Evolutionary conservation across 176 grass and related monocot species (phyloP), one percentile per base, ranked within the genome.

Genomic region (Eragrostis nindensis): DNA sequence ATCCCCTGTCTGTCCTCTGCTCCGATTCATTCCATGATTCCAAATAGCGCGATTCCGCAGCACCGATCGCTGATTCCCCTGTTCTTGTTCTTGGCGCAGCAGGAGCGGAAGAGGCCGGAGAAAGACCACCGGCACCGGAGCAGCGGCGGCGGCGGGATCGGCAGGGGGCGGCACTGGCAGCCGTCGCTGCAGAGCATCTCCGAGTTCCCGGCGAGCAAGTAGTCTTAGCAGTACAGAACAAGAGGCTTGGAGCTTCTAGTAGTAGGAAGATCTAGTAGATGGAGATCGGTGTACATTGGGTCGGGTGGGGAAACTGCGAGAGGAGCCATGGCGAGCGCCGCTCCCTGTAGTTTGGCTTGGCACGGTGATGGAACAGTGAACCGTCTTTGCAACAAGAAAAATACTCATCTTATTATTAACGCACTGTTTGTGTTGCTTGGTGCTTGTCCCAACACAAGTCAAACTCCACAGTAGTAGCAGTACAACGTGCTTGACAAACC

Each of bases 101-200:
- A 36, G 32, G 83, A 85, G 19, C 56, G 41, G 57, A 89, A 5
- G 83, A 56, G 57, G 18, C n/a, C 52, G 77, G 87, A 81, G 65
- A 76, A 81, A 45, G 77, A 77, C 48, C 65, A 71, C 48, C 65
- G 72, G 65, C 82, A 53, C 22, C 81, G 78, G 10, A 50, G 67
- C 27, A 16, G 26, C 26, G 14, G 41, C 84, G 75, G n/a, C 26
- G 50, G 24, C 48, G 60, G 45, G 0, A 25, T 39, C 0, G 66
- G 39, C 41, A 80, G 78, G 22, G 73, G 78, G 18, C 66, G 73
- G 60, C 71, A 85, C 45, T 89, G 87, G 87, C 87, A 49, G 55
- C 87, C 87, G 55, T 45, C 83, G 68, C 40, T 90, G 61, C 78
- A 83, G 74, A 90, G 88, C 88, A 90, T 90, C 74, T 45, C 73